Evolutionary conservation across 140 eudicot species (phyloP), one percentile per base, ranked within the genome.

Genomic region (Stevia rebaudiana): DNA sequence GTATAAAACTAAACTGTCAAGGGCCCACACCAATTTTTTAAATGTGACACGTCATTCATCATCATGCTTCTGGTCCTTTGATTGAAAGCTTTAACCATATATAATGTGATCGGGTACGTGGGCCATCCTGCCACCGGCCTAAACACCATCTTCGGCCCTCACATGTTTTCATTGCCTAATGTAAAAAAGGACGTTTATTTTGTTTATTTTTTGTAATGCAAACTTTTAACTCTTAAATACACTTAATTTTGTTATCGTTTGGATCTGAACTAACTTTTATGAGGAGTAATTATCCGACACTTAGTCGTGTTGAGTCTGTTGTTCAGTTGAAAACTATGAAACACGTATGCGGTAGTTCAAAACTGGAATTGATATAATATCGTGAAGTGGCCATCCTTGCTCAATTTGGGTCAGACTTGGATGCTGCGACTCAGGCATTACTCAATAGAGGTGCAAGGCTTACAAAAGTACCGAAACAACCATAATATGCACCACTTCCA

Each of bases 101-200:
- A 18, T 31, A 54, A 54, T 28, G 13, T 8, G 74, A 57, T 67
- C 63, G 2, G 23, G 8, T 39, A 11, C 25, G 63, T 66, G 69
- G 74, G 74, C 37, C 69, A 74, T 46, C 46, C 13, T 48, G 8
- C 63, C 79, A 74, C 74, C 74, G 74, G 79, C 79, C 74, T 74
- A 74, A 8, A 13, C 56, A 21, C 41, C 78, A 65, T 47, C 55
- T 63, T 57, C 69, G 22, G 40, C 28, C 28, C 67, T 11, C 46
- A 48, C 36, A 11, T 72, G n/a, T 63, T 73, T 0, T 40, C 43
- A 67, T 37, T 11, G 28, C 50, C 42, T 2, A 28, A 28, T 28
- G 4, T 28, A 28, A 28, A 28, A n/a, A n/a, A n/a, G n/a, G n/a
- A n/a, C n/a, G n/a, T n/a, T n/a, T n/a, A n/a, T n/a, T n/a, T n/a